Percentiles rank a stretch among this genome's conserved stretches.
Evolutionary conservation across 1,284 basidiomycete species (phyloP).

Genomic region (Spongispora temasekensis): DNA sequence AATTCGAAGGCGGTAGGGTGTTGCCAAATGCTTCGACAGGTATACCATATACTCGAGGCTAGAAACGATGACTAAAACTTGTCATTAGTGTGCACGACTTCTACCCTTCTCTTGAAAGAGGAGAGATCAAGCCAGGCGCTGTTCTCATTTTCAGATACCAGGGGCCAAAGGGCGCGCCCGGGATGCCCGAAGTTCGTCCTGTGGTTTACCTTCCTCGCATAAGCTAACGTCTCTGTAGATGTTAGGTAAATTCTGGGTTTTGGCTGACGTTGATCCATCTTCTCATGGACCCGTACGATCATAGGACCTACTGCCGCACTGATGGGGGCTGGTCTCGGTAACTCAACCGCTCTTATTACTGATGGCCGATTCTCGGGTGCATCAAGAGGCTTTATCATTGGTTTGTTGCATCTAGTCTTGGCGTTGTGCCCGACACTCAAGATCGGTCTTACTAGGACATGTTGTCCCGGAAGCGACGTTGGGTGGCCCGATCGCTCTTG

Average conservation of each 20-base stretch:
- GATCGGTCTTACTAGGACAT: conserved; percentile 57
- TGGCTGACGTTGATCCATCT: not conserved
- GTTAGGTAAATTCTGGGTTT: conserved; percentile 43
- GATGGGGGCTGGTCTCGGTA: conserved; percentile 90
- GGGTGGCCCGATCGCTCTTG: conserved; percentile 94
- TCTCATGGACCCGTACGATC: conserved; percentile 19
- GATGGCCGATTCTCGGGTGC: conserved; percentile 96
- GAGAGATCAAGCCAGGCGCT: conserved; percentile 83
- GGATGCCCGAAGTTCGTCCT: conserved; percentile 84
- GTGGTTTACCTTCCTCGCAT: conserved; percentile 11
- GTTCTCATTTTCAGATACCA: conserved; percentile 94
- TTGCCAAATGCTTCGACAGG: conserved; percentile 78
- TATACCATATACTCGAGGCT: conserved; percentile 25
- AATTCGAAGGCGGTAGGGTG: conserved; percentile 46
- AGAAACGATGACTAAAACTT: conserved; percentile 4
- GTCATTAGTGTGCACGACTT: conserved; percentile 73
- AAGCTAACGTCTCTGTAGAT: conserved; percentile 36
- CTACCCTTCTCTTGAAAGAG: conserved; percentile 80
- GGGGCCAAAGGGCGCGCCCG: conserved; percentile 94
- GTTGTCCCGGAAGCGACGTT: conserved; percentile 91
- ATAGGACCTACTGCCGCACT: conserved; percentile 85
- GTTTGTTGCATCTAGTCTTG: conserved; percentile 40
- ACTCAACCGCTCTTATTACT: conserved; percentile 91
- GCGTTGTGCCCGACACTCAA: conserved; percentile 1
- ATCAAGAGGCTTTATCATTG: conserved; percentile 63